Conservation (phyloP, 2,329 filamentous ascomycete genomes). For the Hymenoscyphus occultus region DNA sequence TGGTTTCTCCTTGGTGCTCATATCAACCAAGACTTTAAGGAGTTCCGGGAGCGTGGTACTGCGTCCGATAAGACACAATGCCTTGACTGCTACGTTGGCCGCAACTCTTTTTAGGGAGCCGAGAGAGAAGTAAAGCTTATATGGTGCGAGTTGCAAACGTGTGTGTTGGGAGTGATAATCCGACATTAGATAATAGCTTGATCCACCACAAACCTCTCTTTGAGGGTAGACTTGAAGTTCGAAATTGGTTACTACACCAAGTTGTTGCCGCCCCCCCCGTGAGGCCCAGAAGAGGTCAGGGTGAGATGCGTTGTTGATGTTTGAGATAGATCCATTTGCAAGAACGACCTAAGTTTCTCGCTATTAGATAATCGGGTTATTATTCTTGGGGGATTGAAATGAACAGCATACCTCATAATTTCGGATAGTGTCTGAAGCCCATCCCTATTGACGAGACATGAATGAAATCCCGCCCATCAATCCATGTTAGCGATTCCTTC, state of each 20-base stretch:
- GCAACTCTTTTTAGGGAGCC: background rate
- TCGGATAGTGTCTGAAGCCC: constrained; percentile 21
- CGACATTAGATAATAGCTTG: background rate
- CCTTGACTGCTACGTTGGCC: background rate
- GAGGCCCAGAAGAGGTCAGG: constrained; percentile 37
- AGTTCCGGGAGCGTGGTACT: background rate
- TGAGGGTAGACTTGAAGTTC: constrained; percentile 29
- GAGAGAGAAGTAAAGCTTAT: background rate
- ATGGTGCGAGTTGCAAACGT: background rate
- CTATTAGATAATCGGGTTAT: background rate
- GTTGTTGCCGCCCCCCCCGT: constrained; percentile 34
- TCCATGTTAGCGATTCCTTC: background rate
- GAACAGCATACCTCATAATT: constrained; percentile 17
- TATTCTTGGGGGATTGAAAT: background rate
- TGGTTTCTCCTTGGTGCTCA: background rate
- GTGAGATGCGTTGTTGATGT: constrained; percentile 28
- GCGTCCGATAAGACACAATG: background rate
- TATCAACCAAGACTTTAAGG: background rate
- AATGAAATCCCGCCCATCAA: constrained; percentile 7
- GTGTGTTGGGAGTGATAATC: background rate
- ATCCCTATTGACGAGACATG: constrained; percentile 19
- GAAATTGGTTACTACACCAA: constrained; percentile 41
- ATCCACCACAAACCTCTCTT: constrained; percentile 1
- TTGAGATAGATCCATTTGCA: constrained; percentile 31
- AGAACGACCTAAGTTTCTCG: constrained; percentile 25